These are phyloP conservation scores for Podaxis carcinomalis DNA, from an alignment of 768 basidiomycete species.

Conservation along the genomic window DNA sequence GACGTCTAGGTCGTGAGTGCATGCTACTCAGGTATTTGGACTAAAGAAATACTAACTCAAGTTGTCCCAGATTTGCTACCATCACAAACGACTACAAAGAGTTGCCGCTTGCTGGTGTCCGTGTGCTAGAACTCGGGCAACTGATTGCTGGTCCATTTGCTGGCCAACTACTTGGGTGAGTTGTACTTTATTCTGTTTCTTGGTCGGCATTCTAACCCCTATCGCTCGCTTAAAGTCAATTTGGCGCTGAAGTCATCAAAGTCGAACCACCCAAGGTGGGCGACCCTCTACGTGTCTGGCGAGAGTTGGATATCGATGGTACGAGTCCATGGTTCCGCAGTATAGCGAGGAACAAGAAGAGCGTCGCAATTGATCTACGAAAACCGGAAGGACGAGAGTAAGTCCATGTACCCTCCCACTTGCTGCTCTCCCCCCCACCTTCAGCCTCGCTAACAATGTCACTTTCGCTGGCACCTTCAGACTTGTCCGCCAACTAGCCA, in stretches of 20 bases:
- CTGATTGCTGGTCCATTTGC: conserved; percentile 72
- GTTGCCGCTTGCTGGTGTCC: conserved; percentile 58
- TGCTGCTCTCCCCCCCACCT: not conserved
- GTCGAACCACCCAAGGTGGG: conserved; percentile 60
- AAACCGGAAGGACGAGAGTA: conserved; percentile 30
- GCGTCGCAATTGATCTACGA: conserved; percentile 61
- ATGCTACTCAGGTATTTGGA: not conserved
- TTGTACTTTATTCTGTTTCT: not conserved
- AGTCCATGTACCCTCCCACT: conserved; percentile 9
- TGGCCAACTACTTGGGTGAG: conserved; percentile 66
- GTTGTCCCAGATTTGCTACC: conserved; percentile 2
- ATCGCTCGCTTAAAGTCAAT: conserved; percentile 42
- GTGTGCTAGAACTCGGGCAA: conserved; percentile 67
- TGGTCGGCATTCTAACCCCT: not conserved
- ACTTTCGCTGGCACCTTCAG: conserved; percentile 25
- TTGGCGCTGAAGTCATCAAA: conserved; percentile 71
- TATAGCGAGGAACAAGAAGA: conserved; percentile 71
- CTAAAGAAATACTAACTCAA: not conserved
- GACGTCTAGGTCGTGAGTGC: conserved; percentile 4
- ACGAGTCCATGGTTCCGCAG: conserved; percentile 75
- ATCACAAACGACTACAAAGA: conserved; percentile 22
- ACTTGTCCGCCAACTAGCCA: conserved; percentile 55
- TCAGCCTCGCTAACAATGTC: not conserved
- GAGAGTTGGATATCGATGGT: conserved; percentile 67
- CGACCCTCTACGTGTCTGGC: conserved; percentile 67